Base-by-base conservation (phyloP, 352 stramenopile species). In the Phytopythium cucurbitacearum region DNA sequence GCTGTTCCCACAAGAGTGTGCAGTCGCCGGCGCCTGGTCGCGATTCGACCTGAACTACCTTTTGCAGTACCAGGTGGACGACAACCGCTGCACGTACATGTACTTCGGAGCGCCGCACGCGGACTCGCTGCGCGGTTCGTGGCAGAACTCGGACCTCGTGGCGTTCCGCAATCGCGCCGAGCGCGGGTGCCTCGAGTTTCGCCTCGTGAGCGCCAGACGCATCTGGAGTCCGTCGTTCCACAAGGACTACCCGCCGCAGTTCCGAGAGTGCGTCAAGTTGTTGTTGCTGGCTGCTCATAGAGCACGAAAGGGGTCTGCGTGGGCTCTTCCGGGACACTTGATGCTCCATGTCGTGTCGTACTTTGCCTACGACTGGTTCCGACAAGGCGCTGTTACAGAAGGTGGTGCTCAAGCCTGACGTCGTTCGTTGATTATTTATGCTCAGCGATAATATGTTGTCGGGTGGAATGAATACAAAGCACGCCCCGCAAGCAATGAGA, bases 61-160 rank as follows among this genome's bases (percentile, higher is more conserved):
- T 52, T 50, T 89, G 45, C 55, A 74, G 58, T 89, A 87, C 60
- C 44, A 64, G 28, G 76, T 80, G 65, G 54, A 70, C 34, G 60
- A 67, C 41, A 77, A 71, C 37, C 65, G 75, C 13, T 76, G 76
- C 48, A 73, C 64, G 21, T 89, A 86, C 41, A 56, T 76, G 43
- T 85, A 87, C 51, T 71, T 69, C 21, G 64, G 67, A 21, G 75
- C 62, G 6, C 64, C 75, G 13, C 68, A 62, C 50, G 45, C 50
- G 0, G 73, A 69, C n/a, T 56, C 62, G 1, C 44, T 85, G 40
- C 65, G 78, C 32, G 75, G 75, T 1, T 73, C 59, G 5, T 89
- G 78, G 78, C 70, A 85, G 53, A 82, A 83, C 48, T 64, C 68
- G 5, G 57, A 72, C 21, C 43, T 75, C 3, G 59, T 52, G n/a